phyloP scores from a whole-genome alignment of 441 rosid species.

The Cnidoscolus chayamansa region DNA sequence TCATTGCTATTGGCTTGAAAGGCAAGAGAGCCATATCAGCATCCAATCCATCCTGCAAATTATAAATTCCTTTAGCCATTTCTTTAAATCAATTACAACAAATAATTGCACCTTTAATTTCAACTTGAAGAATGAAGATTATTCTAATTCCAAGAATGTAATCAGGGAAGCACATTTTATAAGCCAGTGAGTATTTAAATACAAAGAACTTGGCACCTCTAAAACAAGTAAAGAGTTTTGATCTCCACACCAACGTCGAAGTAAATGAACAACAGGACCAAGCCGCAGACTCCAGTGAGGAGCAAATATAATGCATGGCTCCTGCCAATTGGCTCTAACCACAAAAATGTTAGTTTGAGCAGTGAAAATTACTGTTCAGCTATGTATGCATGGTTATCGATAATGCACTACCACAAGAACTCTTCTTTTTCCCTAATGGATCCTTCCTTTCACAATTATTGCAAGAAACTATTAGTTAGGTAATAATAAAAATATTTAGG shows the following conservation, averaged over 20 bases:
- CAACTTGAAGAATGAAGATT: not conserved
- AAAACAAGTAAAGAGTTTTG: conserved; percentile 65
- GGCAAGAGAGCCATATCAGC: conserved; percentile 67
- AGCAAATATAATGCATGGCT: conserved; percentile 74
- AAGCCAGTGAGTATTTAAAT: not conserved
- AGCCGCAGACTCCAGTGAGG: conserved; percentile 82
- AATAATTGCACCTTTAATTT: conserved; percentile 4
- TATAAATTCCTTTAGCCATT: conserved; percentile 17
- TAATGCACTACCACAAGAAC: not conserved
- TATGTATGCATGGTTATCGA: not conserved
- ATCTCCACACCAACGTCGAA: conserved; percentile 67
- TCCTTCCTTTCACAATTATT: conserved; percentile 2
- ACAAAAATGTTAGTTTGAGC: conserved; percentile 29
- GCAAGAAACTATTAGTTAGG: not conserved
- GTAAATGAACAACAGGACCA: conserved; percentile 75
- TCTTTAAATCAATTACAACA: conserved; percentile 8
- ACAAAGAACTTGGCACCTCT: conserved; percentile 46
- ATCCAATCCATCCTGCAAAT: conserved; percentile 54
- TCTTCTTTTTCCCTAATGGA: not conserved
- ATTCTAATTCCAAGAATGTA: not conserved
- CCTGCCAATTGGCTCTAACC: conserved; percentile 74
- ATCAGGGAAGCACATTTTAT: not conserved
- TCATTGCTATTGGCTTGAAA: conserved; percentile 68
- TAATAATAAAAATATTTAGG: not conserved
- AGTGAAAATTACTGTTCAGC: not conserved